Evolutionary conservation across 352 stramenopile species (phyloP).

Genomic region (Globisporangium viniferum): DNA sequence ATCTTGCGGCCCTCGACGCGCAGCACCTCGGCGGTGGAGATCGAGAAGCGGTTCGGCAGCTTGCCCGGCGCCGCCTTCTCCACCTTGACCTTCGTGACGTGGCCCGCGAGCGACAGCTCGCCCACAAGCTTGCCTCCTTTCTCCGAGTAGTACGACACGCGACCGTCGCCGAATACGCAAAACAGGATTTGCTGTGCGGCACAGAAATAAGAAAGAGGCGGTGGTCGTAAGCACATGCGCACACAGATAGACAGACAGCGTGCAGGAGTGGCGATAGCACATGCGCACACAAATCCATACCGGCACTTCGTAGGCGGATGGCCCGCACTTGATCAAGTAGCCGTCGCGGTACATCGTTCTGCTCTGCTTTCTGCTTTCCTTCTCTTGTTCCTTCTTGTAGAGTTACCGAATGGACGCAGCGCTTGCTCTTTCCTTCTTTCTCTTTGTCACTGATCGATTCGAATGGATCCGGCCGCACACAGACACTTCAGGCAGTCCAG

Average conservation of each 20-base stretch:
- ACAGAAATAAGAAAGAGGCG: background rate
- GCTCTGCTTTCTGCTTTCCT: background rate
- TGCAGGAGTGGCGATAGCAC: background rate
- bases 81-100: constrained; percentile 75
- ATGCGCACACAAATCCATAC: constrained; percentile 21
- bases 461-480: background rate
- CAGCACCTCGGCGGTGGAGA: constrained; percentile 63
- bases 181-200: constrained; percentile 51
- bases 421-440: background rate
- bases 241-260: background rate
- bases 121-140: constrained; percentile 65
- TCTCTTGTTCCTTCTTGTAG: background rate
- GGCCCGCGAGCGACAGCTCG: constrained; percentile 60
- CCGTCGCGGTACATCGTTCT: constrained; percentile 73
- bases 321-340: constrained; percentile 68
- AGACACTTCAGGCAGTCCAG: background rate
- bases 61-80: constrained; percentile 61
- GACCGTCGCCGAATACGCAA: constrained; percentile 76
- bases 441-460: background rate
- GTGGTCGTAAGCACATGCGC: background rate
- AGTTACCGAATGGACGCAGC: constrained; percentile 4
- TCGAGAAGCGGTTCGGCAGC: constrained; percentile 71
- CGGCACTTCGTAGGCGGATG: constrained; percentile 43
- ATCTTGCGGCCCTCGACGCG: constrained; percentile 76
- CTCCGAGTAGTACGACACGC: constrained; percentile 69